These are phyloP conservation scores for Gossypium arboreum DNA, from an alignment of 345 rosid species.

Conservation along the genomic window DNA sequence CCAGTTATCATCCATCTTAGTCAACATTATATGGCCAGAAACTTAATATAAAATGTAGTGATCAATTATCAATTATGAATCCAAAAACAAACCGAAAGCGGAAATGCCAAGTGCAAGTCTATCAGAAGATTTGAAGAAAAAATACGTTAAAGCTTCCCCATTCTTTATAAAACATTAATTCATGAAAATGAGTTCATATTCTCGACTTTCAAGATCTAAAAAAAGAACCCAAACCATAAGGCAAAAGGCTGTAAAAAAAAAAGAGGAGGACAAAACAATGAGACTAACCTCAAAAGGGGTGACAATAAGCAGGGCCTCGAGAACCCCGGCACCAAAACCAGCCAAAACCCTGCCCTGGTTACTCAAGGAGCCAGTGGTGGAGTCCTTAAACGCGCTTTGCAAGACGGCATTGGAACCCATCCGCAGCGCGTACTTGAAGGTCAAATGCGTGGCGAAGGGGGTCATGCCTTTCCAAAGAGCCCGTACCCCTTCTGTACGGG, in stretches of 20 bases:
- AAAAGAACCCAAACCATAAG: neutral
- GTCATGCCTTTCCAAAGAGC: slow-evolving; percentile 96
- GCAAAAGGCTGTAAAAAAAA: neutral
- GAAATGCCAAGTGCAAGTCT: neutral
- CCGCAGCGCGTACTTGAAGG: slow-evolving; percentile 79
- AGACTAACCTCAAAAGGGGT: slow-evolving; percentile 83
- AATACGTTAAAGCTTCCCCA: too few relatives aligned
- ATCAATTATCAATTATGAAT: neutral
- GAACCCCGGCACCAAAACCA: slow-evolving; percentile 96
- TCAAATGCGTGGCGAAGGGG: slow-evolving; percentile 95
- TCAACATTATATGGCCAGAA: neutral
- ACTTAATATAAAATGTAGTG: neutral
- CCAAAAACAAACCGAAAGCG: neutral
- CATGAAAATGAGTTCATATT: neutral
- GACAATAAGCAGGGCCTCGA: slow-evolving; percentile 87
- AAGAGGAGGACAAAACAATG: neutral
- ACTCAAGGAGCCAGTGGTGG: slow-evolving; percentile 63
- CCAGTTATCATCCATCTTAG: too few relatives aligned
- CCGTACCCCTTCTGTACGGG: slow-evolving; percentile 64
- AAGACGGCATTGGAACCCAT: slow-evolving; percentile 91
- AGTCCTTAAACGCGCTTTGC: slow-evolving; percentile 74
- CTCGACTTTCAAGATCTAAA: neutral
- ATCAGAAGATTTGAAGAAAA: neutral
- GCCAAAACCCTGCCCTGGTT: slow-evolving; percentile 55
- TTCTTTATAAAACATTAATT: neutral